These are phyloP conservation scores for Otatea glauca DNA, from an alignment of 176 grass and related monocot genomes.

Conservation along the genomic window DNA sequence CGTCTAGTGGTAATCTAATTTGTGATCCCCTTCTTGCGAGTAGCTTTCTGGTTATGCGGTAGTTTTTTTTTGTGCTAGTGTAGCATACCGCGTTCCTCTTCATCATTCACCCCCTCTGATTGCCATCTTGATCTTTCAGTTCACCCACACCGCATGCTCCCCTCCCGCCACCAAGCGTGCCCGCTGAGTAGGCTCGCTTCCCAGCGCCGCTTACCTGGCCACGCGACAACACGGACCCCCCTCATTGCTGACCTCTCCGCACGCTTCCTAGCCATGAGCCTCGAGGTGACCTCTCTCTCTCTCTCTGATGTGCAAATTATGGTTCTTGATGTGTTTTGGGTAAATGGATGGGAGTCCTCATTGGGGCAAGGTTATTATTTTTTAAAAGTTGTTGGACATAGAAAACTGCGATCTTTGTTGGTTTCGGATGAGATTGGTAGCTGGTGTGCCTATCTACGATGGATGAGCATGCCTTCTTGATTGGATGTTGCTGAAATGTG, in stretches of 20 bases:
- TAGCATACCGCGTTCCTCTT: too few species aligned
- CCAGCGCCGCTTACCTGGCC: background rate
- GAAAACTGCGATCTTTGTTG: background rate
- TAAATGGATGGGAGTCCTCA: too few species aligned
- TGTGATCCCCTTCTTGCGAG: too few species aligned
- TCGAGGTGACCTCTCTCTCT: background rate
- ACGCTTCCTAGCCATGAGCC: slow-evolving; percentile 12
- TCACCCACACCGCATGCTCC: background rate
- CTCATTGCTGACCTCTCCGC: background rate
- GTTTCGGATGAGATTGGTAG: background rate
- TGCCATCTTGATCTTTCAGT: too few species aligned
- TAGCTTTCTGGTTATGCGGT: too few species aligned
- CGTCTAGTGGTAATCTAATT: too few species aligned
- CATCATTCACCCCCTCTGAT: too few species aligned
- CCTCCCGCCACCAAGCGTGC: slow-evolving; percentile 42
- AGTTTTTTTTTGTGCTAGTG: too few species aligned
- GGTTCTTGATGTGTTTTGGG: too few species aligned
- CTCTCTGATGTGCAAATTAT: background rate
- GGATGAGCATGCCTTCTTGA: background rate
- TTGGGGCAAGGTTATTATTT: background rate
- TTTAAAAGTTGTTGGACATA: background rate
- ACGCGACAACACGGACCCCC: background rate
- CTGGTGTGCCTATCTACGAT: background rate
- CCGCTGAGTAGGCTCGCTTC: slow-evolving; percentile 29
- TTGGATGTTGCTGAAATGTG: background rate